Evolutionary conservation across 352 stramenopile species (phyloP).

Genomic region (Globisporangium parvum): DNA sequence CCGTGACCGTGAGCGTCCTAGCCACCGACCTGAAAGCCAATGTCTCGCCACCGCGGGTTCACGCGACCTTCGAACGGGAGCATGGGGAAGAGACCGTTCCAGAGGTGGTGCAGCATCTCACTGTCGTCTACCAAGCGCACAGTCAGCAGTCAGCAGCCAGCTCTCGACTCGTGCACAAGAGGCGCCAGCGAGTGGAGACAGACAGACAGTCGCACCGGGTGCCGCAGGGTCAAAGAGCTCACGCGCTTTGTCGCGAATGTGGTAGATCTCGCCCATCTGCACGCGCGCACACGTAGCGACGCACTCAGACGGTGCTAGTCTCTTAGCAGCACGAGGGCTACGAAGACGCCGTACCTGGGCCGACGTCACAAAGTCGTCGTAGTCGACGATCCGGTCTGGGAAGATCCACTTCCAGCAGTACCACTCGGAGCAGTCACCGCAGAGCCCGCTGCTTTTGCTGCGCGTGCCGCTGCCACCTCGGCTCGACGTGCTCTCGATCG

Average conservation of each 20-base stretch:
- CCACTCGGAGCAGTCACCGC: conserved; percentile 29
- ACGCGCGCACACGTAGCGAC: not conserved
- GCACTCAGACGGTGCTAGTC: not conserved
- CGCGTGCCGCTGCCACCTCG: not conserved
- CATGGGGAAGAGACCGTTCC: conserved; percentile 55
- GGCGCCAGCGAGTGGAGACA: no score
- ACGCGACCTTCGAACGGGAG: conserved; percentile 61
- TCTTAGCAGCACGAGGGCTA: not conserved
- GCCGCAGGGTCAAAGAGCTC: conserved; percentile 47
- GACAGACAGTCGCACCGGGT: conserved; percentile 15
- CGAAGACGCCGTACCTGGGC: conserved; percentile 31
- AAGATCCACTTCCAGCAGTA: conserved; percentile 64
- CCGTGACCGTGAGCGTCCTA: not conserved
- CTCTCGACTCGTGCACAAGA: not conserved
- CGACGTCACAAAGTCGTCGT: conserved; percentile 59
- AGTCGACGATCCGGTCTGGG: conserved; percentile 42
- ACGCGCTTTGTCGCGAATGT: conserved; percentile 44
- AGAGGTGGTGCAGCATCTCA: conserved; percentile 61
- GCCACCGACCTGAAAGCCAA: conserved; percentile 50
- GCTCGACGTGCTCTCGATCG: conserved; percentile 1
- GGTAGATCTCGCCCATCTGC: conserved; percentile 55
- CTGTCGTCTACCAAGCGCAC: conserved; percentile 30
- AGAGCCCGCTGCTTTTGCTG: conserved; percentile 8
- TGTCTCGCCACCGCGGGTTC: conserved; percentile 52
- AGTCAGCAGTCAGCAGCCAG: not conserved